A percentile compares a stretch with the other conserved stretches of the same genome.
Conservation (phyloP, 768 basidiomycete genomes). For the Boletellus ananas region DNA sequence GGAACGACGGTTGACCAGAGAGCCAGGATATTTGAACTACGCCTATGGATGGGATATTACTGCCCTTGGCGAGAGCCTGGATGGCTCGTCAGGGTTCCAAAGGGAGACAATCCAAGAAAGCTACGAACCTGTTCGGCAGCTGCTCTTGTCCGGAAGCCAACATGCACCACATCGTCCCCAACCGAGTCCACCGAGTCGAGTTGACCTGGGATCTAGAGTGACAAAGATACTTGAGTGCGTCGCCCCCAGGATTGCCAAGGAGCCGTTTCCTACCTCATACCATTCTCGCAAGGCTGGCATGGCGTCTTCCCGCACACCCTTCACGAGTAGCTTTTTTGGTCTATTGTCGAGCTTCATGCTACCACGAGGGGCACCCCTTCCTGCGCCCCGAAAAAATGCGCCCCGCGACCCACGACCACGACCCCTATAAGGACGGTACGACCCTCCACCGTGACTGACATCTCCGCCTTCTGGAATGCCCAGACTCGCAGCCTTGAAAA, state of each 20-base stretch:
- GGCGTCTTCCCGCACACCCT: slow-evolving; percentile 56
- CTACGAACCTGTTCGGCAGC: slow-evolving; percentile 73
- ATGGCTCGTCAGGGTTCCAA: slow-evolving; percentile 10
- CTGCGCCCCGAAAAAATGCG: slow-evolving; percentile 54
- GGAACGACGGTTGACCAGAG: slow-evolving; percentile 30
- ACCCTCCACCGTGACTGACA: slow-evolving; percentile 32
- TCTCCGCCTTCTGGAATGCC: slow-evolving; percentile 56
- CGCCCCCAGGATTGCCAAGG: background rate
- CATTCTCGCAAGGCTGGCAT: slow-evolving; percentile 69
- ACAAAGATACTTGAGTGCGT: slow-evolving; percentile 5
- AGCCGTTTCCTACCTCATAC: slow-evolving; percentile 60
- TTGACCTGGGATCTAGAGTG: slow-evolving; percentile 57
- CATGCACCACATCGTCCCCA: slow-evolving; percentile 57
- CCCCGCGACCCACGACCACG: slow-evolving; percentile 57
- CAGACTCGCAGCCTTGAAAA: slow-evolving; percentile 63
- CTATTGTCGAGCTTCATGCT: slow-evolving; percentile 92
- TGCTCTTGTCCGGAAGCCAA: slow-evolving; percentile 66
- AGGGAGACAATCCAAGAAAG: background rate
- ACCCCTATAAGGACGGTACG: slow-evolving; percentile 65
- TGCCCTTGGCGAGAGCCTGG: slow-evolving; percentile 71
- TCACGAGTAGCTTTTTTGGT: slow-evolving; percentile 73
- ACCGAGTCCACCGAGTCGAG: slow-evolving; percentile 58
- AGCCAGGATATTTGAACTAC: slow-evolving; percentile 68
- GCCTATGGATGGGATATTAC: slow-evolving; percentile 62
- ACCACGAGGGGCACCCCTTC: slow-evolving; percentile 62